These are phyloP conservation scores for Leishmania braziliensis DNA, from an alignment of 208 protist genomes.

Conservation along the genomic window DNA sequence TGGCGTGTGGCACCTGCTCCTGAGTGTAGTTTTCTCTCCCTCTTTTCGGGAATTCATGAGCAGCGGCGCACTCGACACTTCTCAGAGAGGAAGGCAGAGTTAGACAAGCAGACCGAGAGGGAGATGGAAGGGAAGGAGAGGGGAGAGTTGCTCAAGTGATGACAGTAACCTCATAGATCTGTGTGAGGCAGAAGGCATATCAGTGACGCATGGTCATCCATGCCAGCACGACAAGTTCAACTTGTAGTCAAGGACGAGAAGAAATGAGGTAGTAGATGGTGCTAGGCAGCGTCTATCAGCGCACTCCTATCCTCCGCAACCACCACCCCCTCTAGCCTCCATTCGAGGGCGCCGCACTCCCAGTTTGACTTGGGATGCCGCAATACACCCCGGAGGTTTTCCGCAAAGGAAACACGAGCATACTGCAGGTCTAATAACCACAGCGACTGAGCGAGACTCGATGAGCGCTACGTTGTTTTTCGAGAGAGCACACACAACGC, in stretches of 20 bases:
- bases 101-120: not conserved
- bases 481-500: not conserved
- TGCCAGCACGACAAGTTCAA: no score
- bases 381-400: not conserved
- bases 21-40: not conserved
- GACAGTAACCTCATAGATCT: no score
- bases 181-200: not conserved
- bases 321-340: not conserved
- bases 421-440: not conserved
- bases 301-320: not conserved
- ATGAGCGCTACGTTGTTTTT: not conserved
- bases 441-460: not conserved
- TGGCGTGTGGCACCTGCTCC: not conserved
- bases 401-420: not conserved
- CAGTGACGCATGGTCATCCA: not conserved
- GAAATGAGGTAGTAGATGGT: not conserved
- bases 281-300: not conserved
- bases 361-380: not conserved
- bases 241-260: not conserved
- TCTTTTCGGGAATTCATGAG: not conserved
- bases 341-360: not conserved
- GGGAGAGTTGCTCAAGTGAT: not conserved
- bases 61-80: not conserved
- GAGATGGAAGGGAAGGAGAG: not conserved
- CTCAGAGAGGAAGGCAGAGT: conserved; percentile 7